These are phyloP conservation scores for Patellifolia procumbens DNA, from an alignment of 179 eudicot genomes.

Conservation along the genomic window DNA sequence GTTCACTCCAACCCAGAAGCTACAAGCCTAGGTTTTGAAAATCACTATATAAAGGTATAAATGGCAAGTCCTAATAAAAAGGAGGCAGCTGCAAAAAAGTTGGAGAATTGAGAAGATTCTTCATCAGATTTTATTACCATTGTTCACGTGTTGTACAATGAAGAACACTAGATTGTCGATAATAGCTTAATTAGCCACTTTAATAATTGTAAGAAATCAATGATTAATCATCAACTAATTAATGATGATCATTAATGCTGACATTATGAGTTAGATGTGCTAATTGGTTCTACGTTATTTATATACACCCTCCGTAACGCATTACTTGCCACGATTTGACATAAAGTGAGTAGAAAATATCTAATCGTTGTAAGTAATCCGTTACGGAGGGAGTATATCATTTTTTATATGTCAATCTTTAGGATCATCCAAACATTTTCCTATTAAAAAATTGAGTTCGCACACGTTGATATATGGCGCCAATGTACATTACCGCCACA, in stretches of 20 bases:
- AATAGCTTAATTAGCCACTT: slow-evolving; percentile 17
- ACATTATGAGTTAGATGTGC: slow-evolving; percentile 20
- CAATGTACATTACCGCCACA: no score
- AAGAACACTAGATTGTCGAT: slow-evolving; percentile 15
- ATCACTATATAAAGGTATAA: slow-evolving; percentile 17
- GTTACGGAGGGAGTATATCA: no score
- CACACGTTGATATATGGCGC: no score
- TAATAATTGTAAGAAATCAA: neutral
- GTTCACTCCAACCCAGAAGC: neutral
- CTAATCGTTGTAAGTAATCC: no score
- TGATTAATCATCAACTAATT: slow-evolving; percentile 19
- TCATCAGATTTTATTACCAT: slow-evolving; percentile 37
- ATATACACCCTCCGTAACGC: no score
- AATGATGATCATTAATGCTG: slow-evolving; percentile 18
- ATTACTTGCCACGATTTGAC: no score
- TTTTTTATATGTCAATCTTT: no score
- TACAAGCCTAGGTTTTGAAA: neutral
- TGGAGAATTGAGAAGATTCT: slow-evolving; percentile 42
- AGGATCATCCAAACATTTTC: no score
- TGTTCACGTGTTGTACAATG: slow-evolving; percentile 43
- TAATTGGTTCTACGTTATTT: no score
- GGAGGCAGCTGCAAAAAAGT: slow-evolving; percentile 47
- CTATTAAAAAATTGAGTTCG: no score
- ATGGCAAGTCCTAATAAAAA: slow-evolving; percentile 32
- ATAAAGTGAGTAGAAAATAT: no score